These are phyloP conservation scores for Bipolaris oryzae DNA, from an alignment of 2,329 filamentous ascomycete species.

Conservation along the genomic window DNA sequence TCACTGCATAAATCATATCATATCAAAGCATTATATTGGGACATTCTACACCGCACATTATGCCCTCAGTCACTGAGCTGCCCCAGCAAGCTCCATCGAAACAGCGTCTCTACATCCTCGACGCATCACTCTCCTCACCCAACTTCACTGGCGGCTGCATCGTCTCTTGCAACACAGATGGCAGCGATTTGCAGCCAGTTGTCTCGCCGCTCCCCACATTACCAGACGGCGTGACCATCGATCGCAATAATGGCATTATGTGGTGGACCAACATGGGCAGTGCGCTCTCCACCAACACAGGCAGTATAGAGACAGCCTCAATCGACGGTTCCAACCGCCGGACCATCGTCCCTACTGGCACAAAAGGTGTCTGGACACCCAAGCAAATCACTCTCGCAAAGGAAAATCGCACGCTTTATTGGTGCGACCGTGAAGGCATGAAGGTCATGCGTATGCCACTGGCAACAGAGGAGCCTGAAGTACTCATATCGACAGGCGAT, in stretches of 20 bases:
- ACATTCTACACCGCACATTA: background rate
- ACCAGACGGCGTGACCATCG: background rate
- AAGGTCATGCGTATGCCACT: constrained; percentile 1
- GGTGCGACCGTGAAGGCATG: constrained; percentile 3
- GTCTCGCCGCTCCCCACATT: background rate
- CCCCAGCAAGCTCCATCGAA: background rate
- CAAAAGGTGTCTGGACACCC: background rate
- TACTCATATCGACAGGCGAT: background rate
- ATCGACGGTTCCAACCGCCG: background rate
- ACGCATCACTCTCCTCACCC: background rate
- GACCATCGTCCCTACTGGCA: background rate
- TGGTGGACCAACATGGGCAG: constrained; percentile 1
- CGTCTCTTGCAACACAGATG: background rate
- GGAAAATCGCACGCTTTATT: background rate
- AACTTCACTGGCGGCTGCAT: background rate
- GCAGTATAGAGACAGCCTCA: background rate
- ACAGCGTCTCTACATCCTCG: background rate
- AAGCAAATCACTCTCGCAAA: background rate
- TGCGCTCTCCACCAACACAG: background rate
- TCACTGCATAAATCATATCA: background rate
- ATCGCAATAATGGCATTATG: background rate
- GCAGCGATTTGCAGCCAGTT: background rate
- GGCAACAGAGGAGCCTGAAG: background rate
- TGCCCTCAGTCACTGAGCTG: background rate
- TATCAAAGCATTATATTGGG: background rate